Percentiles rank a stretch among this genome's conserved stretches.
Conservation (phyloP, 2,329 filamentous ascomycete species). For the Incumbomyces lentus region DNA sequence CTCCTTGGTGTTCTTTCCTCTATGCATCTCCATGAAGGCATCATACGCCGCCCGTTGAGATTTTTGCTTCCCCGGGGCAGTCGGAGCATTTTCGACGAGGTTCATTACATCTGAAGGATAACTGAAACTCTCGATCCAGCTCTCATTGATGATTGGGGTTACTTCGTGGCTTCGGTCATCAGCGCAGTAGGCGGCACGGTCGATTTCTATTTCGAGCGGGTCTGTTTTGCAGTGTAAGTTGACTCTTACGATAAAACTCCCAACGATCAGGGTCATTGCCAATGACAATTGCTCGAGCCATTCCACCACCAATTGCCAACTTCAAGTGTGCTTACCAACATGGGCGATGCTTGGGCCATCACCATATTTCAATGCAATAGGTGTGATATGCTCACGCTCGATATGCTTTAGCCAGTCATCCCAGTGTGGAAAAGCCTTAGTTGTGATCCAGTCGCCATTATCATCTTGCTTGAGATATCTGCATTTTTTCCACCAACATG, state of each 20-base stretch:
- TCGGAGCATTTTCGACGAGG: slow-evolving; percentile 17
- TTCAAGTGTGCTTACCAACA: slow-evolving; percentile 42
- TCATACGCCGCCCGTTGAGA: slow-evolving; percentile 27
- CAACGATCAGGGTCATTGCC: neutral
- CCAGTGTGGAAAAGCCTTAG: slow-evolving; percentile 27
- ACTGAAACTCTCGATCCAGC: slow-evolving; percentile 16
- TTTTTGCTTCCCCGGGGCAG: slow-evolving; percentile 3
- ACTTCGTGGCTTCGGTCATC: neutral
- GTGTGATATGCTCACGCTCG: slow-evolving; percentile 40
- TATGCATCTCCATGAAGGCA: slow-evolving; percentile 34
- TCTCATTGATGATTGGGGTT: slow-evolving; percentile 1
- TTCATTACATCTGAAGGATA: slow-evolving; percentile 25
- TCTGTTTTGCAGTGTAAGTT: slow-evolving; percentile 17
- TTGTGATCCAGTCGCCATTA: slow-evolving; percentile 19
- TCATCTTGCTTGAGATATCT: slow-evolving; percentile 18
- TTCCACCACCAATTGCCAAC: neutral
- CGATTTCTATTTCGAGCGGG: slow-evolving; percentile 10
- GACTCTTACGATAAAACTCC: slow-evolving; percentile 10
- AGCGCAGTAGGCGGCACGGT: slow-evolving; percentile 10
- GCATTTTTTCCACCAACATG: slow-evolving; percentile 28
- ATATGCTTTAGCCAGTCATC: slow-evolving; percentile 43
- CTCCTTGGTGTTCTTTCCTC: slow-evolving; percentile 21
- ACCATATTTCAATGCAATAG: slow-evolving; percentile 47
- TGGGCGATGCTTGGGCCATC: slow-evolving; percentile 47
- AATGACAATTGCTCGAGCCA: neutral